Evolutionary conservation across 129 eudicot genomes (phyloP), one percentile per base, ranked within the genome.

Genomic region (Arctium minus): DNA sequence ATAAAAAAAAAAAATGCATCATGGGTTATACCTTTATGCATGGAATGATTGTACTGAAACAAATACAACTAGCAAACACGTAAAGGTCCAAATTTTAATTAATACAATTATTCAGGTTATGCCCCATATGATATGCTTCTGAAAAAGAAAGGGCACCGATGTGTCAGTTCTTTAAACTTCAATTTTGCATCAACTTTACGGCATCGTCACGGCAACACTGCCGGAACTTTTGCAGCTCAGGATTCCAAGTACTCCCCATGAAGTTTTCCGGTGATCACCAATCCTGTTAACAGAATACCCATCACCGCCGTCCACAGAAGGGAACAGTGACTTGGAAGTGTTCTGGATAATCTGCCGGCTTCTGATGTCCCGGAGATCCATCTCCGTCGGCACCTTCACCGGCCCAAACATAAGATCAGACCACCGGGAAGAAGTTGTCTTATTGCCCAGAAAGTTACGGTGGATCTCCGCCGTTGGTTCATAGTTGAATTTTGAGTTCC

Each of bases 191-290:
- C 92, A 84, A 37, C 91, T 76, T 72, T 80, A 76, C 79, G 96
- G 80, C 77, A 88, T 50, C 62, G 87, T 85, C 18, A 86, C 96
- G 72, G 89, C 86, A 62, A 91, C 92, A 64, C 90, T 93, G 3
- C 75, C 86, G 79, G 91, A 82, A n/a, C 82, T 87, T 78, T 89
- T 88, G 68, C 98, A 93, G 68, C 96, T 93, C 73, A 93, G 80
- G 32, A 85, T 88, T 56, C 79, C 88, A 64, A 93, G 88, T 40
- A 87, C 73, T 37, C 90, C 88, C 98, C 98, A 93, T n/a, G 88
- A 87, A 22, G 85, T 83, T 72, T 85, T 88, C 78, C 89, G 88
- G 13, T 76, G 80, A 73, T 33, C 48, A 35, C 50, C 31, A 8
- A 65, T 73, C 9, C 81, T 81, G 35, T 32, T 76, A 31, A 74